Percentiles rank a stretch among this genome's conserved stretches.
Evolutionary conservation across 306 rosid genomes (phyloP).

Genomic region (Acacia acuminata): DNA sequence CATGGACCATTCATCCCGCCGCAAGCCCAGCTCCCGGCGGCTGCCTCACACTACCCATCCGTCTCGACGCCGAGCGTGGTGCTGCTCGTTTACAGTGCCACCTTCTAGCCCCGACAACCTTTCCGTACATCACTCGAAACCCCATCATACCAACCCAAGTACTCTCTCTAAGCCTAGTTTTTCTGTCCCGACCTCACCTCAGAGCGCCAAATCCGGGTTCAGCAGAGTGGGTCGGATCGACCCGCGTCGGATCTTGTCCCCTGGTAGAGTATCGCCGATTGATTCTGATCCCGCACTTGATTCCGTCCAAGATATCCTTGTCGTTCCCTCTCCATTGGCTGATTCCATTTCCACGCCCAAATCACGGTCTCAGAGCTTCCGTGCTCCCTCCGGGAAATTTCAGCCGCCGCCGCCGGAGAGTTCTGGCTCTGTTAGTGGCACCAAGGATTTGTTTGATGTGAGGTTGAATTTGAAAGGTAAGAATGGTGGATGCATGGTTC

Average conservation of each 20-base stretch:
- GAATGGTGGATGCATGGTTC: constrained; percentile 68
- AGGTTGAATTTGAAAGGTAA: constrained; percentile 86
- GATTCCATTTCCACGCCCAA: constrained; percentile 44
- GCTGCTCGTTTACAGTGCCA: constrained; percentile 78
- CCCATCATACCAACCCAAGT: constrained; percentile 40
- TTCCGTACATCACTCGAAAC: constrained; percentile 36
- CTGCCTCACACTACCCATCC: neutral
- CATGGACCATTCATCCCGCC: constrained; percentile 58
- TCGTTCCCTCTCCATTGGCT: constrained; percentile 32
- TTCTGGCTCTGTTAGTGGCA: constrained; percentile 23
- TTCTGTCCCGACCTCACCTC: constrained; percentile 76
- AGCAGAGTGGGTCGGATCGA: constrained; percentile 68
- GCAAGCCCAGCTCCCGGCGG: constrained; percentile 10
- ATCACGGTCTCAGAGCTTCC: constrained; percentile 56
- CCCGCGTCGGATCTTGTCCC: constrained; percentile 91
- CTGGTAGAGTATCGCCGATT: constrained; percentile 89
- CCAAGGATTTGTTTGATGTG: constrained; percentile 60
- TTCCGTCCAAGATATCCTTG: constrained; percentile 33
- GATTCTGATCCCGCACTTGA: constrained; percentile 52
- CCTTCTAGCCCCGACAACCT: constrained; percentile 84
- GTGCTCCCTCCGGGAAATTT: constrained; percentile 39
- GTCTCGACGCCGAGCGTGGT: constrained; percentile 69
- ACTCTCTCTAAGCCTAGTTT: constrained; percentile 39
- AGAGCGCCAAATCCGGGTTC: constrained; percentile 65
- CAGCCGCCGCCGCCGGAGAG: constrained; percentile 6